Evolutionary conservation across 2,329 filamentous ascomycete genomes (phyloP).

Genomic region (Aurifilum marmelostoma): DNA sequence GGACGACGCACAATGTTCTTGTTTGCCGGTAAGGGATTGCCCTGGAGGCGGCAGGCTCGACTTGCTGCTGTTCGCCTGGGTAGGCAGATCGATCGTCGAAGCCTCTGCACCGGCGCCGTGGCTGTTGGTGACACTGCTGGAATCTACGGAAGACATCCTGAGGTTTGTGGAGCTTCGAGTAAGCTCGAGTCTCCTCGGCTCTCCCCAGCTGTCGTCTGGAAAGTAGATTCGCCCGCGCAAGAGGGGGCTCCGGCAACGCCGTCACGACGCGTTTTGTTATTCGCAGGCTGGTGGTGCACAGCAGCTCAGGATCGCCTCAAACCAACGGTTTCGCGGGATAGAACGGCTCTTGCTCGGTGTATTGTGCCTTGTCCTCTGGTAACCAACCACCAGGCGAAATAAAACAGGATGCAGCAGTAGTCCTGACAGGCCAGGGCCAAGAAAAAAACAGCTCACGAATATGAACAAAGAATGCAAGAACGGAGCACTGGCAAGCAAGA

Average conservation of each 20-base stretch:
- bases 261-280: not conserved
- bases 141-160: constrained; percentile 16
- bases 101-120: constrained; percentile 8
- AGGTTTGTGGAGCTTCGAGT: not conserved
- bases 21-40: constrained; percentile 80
- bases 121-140: constrained; percentile 17
- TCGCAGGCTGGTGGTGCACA: not conserved
- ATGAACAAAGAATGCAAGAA: constrained; percentile 14
- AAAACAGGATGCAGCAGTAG: not conserved
- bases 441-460: constrained; percentile 5
- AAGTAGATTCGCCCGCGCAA: not conserved
- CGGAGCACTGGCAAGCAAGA: not conserved
- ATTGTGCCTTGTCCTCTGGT: not conserved
- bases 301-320: not conserved
- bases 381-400: not conserved
- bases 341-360: not conserved
- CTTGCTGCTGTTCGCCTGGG: constrained; percentile 36
- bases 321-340: not conserved
- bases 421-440: not conserved
- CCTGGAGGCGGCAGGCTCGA: constrained; percentile 43
- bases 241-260: not conserved
- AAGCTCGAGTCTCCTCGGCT: too few species aligned
- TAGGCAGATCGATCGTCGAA: constrained; percentile 28
- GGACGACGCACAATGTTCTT: constrained; percentile 83
- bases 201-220: too few species aligned